These are phyloP conservation scores for Prinsepia uniflora DNA, from an alignment of 306 rosid genomes.

Conservation along the genomic window DNA sequence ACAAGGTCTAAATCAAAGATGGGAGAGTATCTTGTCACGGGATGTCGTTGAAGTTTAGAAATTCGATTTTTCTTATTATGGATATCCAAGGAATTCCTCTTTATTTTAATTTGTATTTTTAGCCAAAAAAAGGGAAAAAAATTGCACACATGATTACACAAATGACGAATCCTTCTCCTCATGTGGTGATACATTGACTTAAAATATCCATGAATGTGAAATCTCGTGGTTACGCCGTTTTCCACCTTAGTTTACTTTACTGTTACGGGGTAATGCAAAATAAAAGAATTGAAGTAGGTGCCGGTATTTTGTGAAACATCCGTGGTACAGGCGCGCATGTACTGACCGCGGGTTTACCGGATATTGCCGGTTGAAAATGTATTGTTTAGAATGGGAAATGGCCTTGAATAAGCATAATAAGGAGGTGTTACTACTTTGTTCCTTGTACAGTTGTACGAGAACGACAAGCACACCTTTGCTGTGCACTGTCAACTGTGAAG, in stretches of 20 bases:
- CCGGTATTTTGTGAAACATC: slow-evolving; percentile 57
- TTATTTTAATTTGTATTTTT: too few relatives aligned
- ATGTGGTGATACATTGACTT: slow-evolving; percentile 32
- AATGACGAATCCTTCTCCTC: too few relatives aligned
- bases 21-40: too few relatives aligned
- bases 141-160: slow-evolving; percentile 10
- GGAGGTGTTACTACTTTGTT: slow-evolving; percentile 21
- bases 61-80: too few relatives aligned
- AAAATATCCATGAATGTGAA: slow-evolving; percentile 14
- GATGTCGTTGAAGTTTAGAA: too few relatives aligned
- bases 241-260: slow-evolving; percentile 29
- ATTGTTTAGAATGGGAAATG: neutral
- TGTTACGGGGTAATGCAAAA: slow-evolving; percentile 36
- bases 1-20: too few relatives aligned
- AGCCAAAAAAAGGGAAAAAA: too few relatives aligned
- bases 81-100: too few relatives aligned
- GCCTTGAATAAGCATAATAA: slow-evolving; percentile 12
- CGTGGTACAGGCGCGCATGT: slow-evolving; percentile 39
- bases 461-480: slow-evolving; percentile 31
- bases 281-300: slow-evolving; percentile 35
- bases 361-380: slow-evolving; percentile 48
- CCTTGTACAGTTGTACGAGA: slow-evolving; percentile 26
- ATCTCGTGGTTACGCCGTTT: slow-evolving; percentile 29
- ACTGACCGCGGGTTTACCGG: slow-evolving; percentile 58
- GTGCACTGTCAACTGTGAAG: too few relatives aligned